A percentile compares a stretch with the other conserved stretches of the same genome.
Evolutionary conservation across 208 protist species (phyloP).

Genomic region (Crithidia bombi): DNA sequence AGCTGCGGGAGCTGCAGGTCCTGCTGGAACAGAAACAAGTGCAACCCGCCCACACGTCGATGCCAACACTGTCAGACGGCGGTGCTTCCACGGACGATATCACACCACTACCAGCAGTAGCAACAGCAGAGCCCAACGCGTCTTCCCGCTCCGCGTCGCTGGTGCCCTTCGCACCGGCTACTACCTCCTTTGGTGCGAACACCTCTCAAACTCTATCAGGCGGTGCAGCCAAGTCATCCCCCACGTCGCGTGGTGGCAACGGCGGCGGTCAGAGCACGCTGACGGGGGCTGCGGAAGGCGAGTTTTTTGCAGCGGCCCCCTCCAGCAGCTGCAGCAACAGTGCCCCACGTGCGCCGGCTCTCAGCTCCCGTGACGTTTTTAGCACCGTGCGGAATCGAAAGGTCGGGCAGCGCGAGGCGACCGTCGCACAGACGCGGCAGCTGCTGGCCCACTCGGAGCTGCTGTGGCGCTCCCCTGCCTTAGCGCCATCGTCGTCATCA

Average conservation of each 20-base stretch:
- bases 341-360: not conserved
- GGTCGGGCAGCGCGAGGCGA: slow-evolving; percentile 8
- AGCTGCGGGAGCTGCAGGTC: slow-evolving; percentile 31
- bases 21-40: slow-evolving; percentile 32
- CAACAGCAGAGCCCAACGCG: not conserved
- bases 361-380: slow-evolving; percentile 5
- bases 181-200: not conserved
- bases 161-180: not conserved
- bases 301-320: not conserved
- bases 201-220: not conserved
- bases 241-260: not conserved
- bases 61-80: not conserved
- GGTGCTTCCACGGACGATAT: not conserved
- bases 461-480: slow-evolving; percentile 25
- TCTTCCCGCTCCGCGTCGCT: slow-evolving; percentile 8
- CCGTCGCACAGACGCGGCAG: slow-evolving; percentile 27
- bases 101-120: not conserved
- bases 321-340: not conserved
- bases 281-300: not conserved
- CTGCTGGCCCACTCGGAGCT: slow-evolving; percentile 36
- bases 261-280: not conserved
- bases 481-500: not conserved
- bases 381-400: slow-evolving; percentile 20
- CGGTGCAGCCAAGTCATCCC: not conserved
- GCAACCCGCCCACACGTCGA: not conserved